Evolutionary conservation across 2,329 filamentous ascomycete genomes (phyloP), one percentile per base, ranked within the genome.

Genomic region (Geosmithia morbida): DNA sequence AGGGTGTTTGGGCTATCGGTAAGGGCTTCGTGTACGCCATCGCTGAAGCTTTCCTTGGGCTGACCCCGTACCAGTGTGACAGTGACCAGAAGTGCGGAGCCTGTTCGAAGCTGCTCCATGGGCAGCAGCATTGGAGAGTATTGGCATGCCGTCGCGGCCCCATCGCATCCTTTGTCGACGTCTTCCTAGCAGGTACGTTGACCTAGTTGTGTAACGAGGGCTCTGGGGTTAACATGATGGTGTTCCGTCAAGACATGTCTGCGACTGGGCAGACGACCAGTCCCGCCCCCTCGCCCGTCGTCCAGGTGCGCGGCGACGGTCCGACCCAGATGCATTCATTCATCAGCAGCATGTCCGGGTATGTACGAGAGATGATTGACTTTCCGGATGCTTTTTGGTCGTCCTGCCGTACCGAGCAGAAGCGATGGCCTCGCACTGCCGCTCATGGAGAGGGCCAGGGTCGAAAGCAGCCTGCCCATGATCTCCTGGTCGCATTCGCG

Each of bases 361-460:
- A n/a, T 57, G 67, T 49, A 68, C 72, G 16, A 66, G 66, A 47
- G 55, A 59, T 3, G 65, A 55, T 75, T 2, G 75, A 79, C 53
- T 77, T 74, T 48, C 64, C 71, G 30, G 75, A 79, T 52, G 66
- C 66, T 2, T 78, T 79, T 54, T 79, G 75, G 75, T 75, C 72
- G 70, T 72, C 69, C 16, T 72, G 74, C 44, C 69, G 75, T 51
- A 57, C 72, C 20, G 66, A 59, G 42, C 50, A 57, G 33, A 11
- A 37, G 11, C 33, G 33, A 13, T 3, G 3, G 33, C 14, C 33
- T 37, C 33, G 33, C 10, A 37, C 14, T 11, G 33, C 33, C 33
- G 33, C 33, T 13, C 14, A 5, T 11, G 14, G 33, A 11, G 14
- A 5, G 13, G 11, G 11, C 33, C 11, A 37, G 11, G 11, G 14